A percentile compares a stretch with the other conserved stretches of the same genome.
Conservation (phyloP, 2,329 filamentous ascomycete genomes). For the Lachnellula subtilissima region DNA sequence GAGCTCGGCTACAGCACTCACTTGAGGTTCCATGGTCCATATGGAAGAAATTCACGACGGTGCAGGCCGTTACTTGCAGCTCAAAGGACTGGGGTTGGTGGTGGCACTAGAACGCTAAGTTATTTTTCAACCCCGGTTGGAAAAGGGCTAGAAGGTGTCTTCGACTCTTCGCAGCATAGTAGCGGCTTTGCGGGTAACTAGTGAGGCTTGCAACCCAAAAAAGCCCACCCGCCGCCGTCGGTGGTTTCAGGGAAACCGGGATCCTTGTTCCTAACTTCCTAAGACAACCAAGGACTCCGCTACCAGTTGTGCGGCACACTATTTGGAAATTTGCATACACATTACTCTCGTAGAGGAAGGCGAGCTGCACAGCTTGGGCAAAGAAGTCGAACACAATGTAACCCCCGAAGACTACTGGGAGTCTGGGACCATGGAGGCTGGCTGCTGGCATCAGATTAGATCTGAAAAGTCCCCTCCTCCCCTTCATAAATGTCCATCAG, state of each 20-base stretch:
- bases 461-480: not conserved
- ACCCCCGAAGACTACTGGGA: too few species aligned
- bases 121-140: slow-evolving; percentile 12
- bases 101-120: slow-evolving; percentile 1
- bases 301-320: not conserved
- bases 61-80: not conserved
- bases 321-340: not conserved
- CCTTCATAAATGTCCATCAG: not conserved
- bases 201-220: slow-evolving; percentile 1
- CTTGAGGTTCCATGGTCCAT: not conserved
- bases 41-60: not conserved
- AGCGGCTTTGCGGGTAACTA: slow-evolving; percentile 10
- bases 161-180: not conserved
- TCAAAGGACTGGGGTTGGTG: not conserved
- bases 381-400: too few species aligned
- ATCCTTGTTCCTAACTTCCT: slow-evolving; percentile 1
- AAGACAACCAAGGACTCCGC: slow-evolving; percentile 3
- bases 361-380: not conserved
- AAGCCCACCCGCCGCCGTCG: slow-evolving; percentile 1
- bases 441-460: slow-evolving; percentile 8
- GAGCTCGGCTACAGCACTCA: slow-evolving; percentile 1
- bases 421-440: not conserved
- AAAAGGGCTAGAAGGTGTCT: slow-evolving; percentile 19
- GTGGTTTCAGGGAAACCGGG: slow-evolving; percentile 20
- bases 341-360: not conserved